Evolutionary conservation across 1,284 basidiomycete species (phyloP).

Genomic region (Malassezia pachydermatis): DNA sequence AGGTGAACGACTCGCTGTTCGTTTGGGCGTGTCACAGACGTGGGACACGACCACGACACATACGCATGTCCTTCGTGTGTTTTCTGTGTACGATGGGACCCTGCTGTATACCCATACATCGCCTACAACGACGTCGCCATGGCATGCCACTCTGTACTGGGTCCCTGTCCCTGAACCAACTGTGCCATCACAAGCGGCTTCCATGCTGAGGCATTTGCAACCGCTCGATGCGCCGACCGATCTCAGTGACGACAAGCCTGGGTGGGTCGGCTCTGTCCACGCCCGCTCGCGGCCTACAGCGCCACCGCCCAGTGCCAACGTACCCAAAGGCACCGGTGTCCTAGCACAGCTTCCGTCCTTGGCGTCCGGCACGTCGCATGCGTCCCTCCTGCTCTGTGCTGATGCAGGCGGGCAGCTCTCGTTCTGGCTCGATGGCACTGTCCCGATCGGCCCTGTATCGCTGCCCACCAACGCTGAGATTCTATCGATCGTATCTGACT

Average conservation of each 20-base stretch:
- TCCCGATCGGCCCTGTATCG: background rate
- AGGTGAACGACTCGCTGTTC: conserved; percentile 13
- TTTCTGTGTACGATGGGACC: conserved; percentile 12
- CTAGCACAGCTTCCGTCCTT: conserved; percentile 7
- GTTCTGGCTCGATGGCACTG: conserved; percentile 13
- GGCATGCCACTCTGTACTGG: conserved; percentile 3
- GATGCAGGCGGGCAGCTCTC: background rate
- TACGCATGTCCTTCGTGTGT: background rate
- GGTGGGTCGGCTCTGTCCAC: background rate
- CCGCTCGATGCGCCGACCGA: conserved; percentile 1
- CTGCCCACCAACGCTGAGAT: too few species aligned
- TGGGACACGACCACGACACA: background rate
- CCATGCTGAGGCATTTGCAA: conserved; percentile 5
- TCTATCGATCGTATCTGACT: too few species aligned
- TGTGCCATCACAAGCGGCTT: conserved; percentile 8
- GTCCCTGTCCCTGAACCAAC: background rate
- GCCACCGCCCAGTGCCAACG: conserved; percentile 2
- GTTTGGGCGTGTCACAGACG: background rate
- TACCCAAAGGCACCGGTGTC: background rate
- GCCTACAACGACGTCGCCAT: background rate
- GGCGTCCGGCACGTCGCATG: background rate
- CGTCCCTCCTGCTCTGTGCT: conserved; percentile 5
- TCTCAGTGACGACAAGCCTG: background rate
- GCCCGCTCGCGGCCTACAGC: background rate
- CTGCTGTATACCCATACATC: conserved; percentile 1